Conservation (phyloP, 257 asterid species). For the Lavandula angustifolia region DNA sequence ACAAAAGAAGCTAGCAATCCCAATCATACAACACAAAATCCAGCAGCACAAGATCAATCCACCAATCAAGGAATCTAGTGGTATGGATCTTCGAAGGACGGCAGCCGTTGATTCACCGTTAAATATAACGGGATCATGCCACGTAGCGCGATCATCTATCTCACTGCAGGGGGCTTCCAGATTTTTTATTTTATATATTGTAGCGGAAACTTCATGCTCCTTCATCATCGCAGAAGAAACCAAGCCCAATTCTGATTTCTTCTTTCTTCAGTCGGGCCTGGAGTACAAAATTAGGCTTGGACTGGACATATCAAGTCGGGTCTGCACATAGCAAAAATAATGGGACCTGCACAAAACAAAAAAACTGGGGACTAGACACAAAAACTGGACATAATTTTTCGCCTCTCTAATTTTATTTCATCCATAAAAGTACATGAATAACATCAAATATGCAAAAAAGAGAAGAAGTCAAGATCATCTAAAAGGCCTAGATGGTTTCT, state of each 20-base stretch:
- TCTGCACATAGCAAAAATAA: too few species aligned
- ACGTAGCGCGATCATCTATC: conserved; percentile 55
- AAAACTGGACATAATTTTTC: too few species aligned
- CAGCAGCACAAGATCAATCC: conserved; percentile 61
- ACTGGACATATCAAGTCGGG: too few species aligned
- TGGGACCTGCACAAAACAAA: too few species aligned
- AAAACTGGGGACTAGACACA: too few species aligned
- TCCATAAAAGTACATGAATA: too few species aligned
- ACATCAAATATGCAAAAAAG: neutral
- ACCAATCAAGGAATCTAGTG: conserved; percentile 64
- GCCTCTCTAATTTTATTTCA: too few species aligned
- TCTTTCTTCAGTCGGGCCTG: conserved; percentile 55
- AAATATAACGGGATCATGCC: conserved; percentile 61
- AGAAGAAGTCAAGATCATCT: conserved; percentile 1
- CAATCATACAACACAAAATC: conserved; percentile 64
- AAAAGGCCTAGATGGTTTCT: conserved; percentile 68
- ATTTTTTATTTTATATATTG: too few species aligned
- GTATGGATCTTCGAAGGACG: conserved; percentile 72
- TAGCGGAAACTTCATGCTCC: conserved; percentile 50
- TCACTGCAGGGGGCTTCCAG: conserved; percentile 69
- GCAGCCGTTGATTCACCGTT: conserved; percentile 64
- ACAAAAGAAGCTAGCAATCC: conserved; percentile 72
- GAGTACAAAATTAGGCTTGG: neutral
- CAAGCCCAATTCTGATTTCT: conserved; percentile 57
- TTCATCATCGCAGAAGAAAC: conserved; percentile 65